These are phyloP conservation scores for Kwoniella botswanensis DNA, from an alignment of 768 basidiomycete species.

Conservation along the genomic window DNA sequence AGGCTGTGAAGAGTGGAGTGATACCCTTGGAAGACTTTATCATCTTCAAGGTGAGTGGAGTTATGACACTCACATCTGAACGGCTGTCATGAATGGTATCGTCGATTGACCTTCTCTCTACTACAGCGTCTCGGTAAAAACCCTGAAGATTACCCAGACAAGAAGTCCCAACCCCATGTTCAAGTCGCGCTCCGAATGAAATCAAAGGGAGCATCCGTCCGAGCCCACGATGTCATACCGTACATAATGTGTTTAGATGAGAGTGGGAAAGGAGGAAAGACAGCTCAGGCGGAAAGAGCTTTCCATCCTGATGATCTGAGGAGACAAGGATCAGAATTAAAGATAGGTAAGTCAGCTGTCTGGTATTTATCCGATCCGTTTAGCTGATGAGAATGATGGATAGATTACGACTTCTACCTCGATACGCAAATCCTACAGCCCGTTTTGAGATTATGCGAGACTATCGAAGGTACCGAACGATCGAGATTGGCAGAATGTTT, in stretches of 20 bases:
- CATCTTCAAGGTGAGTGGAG: conserved; percentile 76
- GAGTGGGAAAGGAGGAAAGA: conserved; percentile 73
- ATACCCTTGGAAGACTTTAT: conserved; percentile 91
- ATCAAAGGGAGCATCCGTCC: conserved; percentile 76
- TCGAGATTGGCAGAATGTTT: conserved; percentile 92
- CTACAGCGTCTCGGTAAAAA: conserved; percentile 91
- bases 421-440: conserved; percentile 91
- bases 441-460: conserved; percentile 91
- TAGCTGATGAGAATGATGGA: background rate
- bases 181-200: conserved; percentile 93
- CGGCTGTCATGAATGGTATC: too few species aligned
- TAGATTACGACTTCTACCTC: conserved; percentile 91
- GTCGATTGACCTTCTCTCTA: background rate
- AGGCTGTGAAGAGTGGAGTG: conserved; percentile 76
- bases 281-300: conserved; percentile 84
- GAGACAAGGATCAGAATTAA: conserved; percentile 68
- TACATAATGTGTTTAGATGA: conserved; percentile 84
- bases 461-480: conserved; percentile 93
- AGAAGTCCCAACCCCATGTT: conserved; percentile 92
- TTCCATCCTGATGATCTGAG: conserved; percentile 92
- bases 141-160: conserved; percentile 95
- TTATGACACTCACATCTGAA: background rate
- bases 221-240: conserved; percentile 88
- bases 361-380: background rate
- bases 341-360: conserved; percentile 67